Evolutionary conservation across 257 asterid species (phyloP).

Genomic region (Gentiana macrophylla): DNA sequence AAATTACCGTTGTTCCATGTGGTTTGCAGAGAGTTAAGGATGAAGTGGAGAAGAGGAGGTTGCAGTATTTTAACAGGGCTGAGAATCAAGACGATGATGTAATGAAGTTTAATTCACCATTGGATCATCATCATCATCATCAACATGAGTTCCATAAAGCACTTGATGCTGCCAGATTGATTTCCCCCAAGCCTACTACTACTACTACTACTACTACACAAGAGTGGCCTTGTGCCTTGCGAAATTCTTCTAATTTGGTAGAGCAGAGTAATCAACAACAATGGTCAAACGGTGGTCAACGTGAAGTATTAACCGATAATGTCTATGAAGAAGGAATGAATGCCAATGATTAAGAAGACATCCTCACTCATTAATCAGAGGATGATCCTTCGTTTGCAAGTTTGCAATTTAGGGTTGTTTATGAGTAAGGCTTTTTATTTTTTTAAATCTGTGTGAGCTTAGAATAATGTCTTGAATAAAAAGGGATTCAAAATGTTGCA

Average conservation of each 20-base stretch:
- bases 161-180: constrained; percentile 36
- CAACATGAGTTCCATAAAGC: constrained; percentile 30
- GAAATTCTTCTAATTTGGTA: constrained; percentile 24
- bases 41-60: constrained; percentile 42
- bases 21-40: constrained; percentile 56
- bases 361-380: too few relatives aligned
- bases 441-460: too few relatives aligned
- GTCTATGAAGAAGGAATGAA: constrained; percentile 38
- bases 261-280: constrained; percentile 21
- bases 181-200: constrained; percentile 9
- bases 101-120: constrained; percentile 34
- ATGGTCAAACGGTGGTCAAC: constrained; percentile 19
- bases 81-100: constrained; percentile 22
- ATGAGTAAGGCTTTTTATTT: too few relatives aligned
- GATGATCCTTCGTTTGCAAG: too few relatives aligned
- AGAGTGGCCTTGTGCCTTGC: constrained; percentile 29
- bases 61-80: constrained; percentile 13
- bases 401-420: too few relatives aligned
- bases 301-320: constrained; percentile 17
- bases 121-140: constrained; percentile 27
- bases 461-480: too few relatives aligned
- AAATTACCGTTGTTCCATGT: background rate
- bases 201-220: too few relatives aligned
- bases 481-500: too few relatives aligned
- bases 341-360: constrained; percentile 1